Conservation (phyloP, 73 alveolate genomes). For the Symbiodinium natans region DNA sequence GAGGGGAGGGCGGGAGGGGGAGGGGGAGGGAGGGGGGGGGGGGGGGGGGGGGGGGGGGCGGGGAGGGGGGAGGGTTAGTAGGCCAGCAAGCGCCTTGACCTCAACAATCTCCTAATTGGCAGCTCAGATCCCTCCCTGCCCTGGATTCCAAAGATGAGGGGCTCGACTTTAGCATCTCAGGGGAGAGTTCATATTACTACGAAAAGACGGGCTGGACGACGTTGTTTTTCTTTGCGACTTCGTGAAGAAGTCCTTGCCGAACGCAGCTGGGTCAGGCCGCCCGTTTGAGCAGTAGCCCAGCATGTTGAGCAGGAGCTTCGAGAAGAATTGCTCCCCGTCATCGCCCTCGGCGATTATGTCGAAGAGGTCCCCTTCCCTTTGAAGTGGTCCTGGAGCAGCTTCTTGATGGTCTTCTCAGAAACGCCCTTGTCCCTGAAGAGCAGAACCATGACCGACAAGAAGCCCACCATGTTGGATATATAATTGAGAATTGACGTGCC, state of each 20-base stretch:
- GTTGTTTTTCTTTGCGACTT: neutral
- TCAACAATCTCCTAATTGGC: too few species aligned
- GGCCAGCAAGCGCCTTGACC: too few species aligned
- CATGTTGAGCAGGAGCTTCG: neutral
- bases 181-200: too few species aligned
- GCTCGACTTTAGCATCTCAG: too few species aligned
- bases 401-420: neutral
- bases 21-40: too few species aligned
- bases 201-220: too few species aligned
- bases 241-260: neutral
- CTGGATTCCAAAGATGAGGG: too few species aligned
- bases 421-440: neutral
- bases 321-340: neutral
- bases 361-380: neutral
- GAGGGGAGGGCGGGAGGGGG: too few species aligned
- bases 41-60: too few species aligned
- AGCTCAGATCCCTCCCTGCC: too few species aligned
- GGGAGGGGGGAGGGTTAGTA: too few species aligned
- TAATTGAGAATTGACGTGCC: neutral
- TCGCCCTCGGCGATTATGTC: neutral
- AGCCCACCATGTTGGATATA: neutral
- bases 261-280: neutral
- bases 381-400: neutral
- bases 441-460: neutral
- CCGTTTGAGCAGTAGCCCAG: neutral